Evolutionary conservation across 176 grass and related monocot genomes (phyloP).

Genomic region (bread wheat (Triticum aestivum)): DNA sequence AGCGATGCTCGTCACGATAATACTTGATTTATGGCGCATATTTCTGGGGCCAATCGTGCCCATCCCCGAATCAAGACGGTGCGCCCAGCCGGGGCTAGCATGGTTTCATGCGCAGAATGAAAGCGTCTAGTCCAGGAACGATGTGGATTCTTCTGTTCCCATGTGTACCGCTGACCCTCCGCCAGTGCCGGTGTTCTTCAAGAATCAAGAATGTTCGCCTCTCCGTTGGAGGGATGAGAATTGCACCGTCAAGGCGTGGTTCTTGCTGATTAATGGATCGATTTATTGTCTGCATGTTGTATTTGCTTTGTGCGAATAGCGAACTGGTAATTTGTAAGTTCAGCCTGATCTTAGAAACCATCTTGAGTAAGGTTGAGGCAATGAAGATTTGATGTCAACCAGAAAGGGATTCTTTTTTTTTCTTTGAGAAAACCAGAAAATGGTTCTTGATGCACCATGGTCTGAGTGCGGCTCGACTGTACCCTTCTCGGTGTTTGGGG

Average conservation of each 20-base stretch:
- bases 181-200: neutral
- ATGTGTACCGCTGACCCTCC: neutral
- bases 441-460: too few relatives aligned
- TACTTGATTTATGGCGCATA: conserved; percentile 91
- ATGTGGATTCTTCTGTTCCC: neutral
- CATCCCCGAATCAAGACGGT: conserved; percentile 47
- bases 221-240: neutral
- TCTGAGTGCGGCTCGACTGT: too few relatives aligned
- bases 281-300: neutral
- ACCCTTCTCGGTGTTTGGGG: too few relatives aligned
- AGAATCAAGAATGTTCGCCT: neutral
- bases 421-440: too few relatives aligned
- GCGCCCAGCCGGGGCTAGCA: conserved; percentile 61
- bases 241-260: neutral
- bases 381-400: neutral
- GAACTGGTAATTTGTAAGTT: neutral
- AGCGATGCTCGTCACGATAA: conserved; percentile 93
- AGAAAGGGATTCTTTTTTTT: too few relatives aligned
- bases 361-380: neutral
- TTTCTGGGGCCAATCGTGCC: conserved; percentile 78
- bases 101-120: conserved; percentile 68
- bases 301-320: neutral
- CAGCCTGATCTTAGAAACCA: neutral
- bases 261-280: neutral
- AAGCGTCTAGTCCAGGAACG: conserved; percentile 20